Evolutionary conservation across 768 basidiomycete species (phyloP), one percentile per base, ranked within the genome.

Genomic region (Lactifluus subvellereus): DNA sequence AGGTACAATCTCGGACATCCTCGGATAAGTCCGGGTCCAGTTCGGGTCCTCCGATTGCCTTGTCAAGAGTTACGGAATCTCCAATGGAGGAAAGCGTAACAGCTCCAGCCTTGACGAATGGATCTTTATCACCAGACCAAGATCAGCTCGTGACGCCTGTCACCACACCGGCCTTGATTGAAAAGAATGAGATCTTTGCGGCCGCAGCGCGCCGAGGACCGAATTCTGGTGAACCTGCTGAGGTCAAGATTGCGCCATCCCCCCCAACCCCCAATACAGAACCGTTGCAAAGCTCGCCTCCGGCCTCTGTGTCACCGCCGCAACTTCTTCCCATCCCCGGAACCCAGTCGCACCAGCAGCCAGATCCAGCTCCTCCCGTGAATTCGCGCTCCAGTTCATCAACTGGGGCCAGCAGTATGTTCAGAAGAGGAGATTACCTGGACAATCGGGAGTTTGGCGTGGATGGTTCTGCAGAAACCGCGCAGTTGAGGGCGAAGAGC

Each of bases 401-500:
- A 16, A 54, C 65, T 32, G 62, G 50, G 16, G 53, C 40, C 16
- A 64, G 57, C 37, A 63, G 47, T 38, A 7, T 54, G 2, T 67
- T 68, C 53, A 59, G 54, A 51, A 61, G 55, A 61, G 64, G 64
- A 4, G 67, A 70, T 52, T 68, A 68, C 49, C 47, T 69, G 3
- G 61, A 71, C 14, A 68, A 70, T n/a, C 50, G 67, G 7, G 71
- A 75, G 49, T 71, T 72, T 42, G 73, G 72, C 11, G 70, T 70
- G 4, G 69, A 68, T 16, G 63, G 58, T 52, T 64, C 63, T 60
- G 42, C 45, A 43, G 69, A 67, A 58, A 27, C 51, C 66, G 59
- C 45, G 53, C 65, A 71, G 74, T 70, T 60, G 68, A 70, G 54
- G 51, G 60, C 51, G 53, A 66, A 57, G 56, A 64, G 62, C 49